These are phyloP conservation scores for Theileria equi DNA, from an alignment of 169 alveolate species.

Conservation along the genomic window DNA sequence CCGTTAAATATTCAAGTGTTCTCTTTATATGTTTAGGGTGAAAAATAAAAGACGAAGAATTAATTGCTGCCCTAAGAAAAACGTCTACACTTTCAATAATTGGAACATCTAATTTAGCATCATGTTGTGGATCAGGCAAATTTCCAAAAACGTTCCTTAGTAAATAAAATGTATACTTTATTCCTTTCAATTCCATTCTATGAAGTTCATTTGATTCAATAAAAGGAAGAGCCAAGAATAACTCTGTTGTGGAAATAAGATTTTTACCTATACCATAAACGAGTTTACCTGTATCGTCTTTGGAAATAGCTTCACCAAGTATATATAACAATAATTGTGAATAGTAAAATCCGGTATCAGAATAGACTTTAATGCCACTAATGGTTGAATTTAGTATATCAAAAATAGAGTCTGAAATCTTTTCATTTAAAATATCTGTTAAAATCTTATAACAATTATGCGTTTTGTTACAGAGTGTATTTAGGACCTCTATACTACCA, in stretches of 20 bases:
- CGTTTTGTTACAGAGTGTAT: neutral
- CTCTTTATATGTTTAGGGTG: too few species aligned
- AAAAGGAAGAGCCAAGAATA: too few species aligned
- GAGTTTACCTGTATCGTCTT: constrained; percentile 22
- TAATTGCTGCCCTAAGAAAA: constrained; percentile 16
- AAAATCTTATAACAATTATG: neutral
- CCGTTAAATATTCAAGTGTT: too few species aligned
- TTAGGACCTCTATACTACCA: neutral
- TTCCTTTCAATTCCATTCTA: neutral
- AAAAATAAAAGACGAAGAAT: too few species aligned
- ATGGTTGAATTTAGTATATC: constrained; percentile 7
- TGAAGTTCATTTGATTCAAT: neutral
- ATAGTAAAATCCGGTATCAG: too few species aligned
- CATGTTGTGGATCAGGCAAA: neutral
- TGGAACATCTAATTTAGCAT: neutral
- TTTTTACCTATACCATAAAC: constrained; percentile 19
- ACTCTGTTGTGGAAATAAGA: neutral
- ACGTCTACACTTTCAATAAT: constrained; percentile 15
- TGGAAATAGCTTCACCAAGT: too few species aligned
- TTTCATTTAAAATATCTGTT: neutral
- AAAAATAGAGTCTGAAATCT: neutral
- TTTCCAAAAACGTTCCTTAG: neutral
- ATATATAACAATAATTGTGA: too few species aligned
- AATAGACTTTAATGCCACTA: too few species aligned
- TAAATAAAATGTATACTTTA: neutral